A percentile compares a stretch with the other conserved stretches of the same genome.
These are phyloP conservation scores for Aspergillus arachidicola DNA, from an alignment of 2,329 filamentous ascomycete species.

Conservation along the genomic window DNA sequence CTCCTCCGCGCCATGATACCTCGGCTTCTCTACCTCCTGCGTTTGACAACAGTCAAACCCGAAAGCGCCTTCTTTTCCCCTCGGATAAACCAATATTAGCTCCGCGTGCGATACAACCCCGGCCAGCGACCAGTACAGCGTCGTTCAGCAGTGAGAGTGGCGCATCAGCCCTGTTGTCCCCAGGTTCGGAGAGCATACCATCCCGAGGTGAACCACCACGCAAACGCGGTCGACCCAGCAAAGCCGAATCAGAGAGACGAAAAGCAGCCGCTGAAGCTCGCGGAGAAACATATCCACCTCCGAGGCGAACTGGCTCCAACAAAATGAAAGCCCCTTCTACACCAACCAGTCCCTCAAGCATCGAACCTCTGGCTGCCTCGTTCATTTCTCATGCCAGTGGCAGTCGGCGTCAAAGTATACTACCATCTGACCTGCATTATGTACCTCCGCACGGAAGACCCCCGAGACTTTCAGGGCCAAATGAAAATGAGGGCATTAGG, in stretches of 20 bases:
- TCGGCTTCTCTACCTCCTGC: conserved; percentile 22
- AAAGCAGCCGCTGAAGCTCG: conserved; percentile 41
- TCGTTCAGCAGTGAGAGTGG: conserved; percentile 39
- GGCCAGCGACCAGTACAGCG: conserved; percentile 35
- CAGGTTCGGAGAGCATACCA: conserved; percentile 29
- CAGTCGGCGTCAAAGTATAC: conserved; percentile 18
- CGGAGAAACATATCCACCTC: conserved; percentile 42
- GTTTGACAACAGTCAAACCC: conserved; percentile 29
- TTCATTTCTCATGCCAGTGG: conserved; percentile 23
- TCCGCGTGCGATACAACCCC: conserved; percentile 45
- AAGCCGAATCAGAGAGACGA: conserved; percentile 44
- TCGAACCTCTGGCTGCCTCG: conserved; percentile 22
- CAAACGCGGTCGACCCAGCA: conserved; percentile 48
- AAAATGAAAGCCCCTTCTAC: conserved; percentile 33
- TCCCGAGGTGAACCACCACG: conserved; percentile 37
- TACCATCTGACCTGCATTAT: conserved; percentile 25
- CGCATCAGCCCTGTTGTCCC: conserved; percentile 38
- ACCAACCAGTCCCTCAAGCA: conserved; percentile 33
- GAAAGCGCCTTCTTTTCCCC: conserved; percentile 36
- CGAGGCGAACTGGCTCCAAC: conserved; percentile 28
- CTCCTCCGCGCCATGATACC: conserved; percentile 27
- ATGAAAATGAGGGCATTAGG: conserved; percentile 23
- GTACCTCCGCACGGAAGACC: conserved; percentile 20
- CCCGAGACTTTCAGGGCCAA: conserved; percentile 17
- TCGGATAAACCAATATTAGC: conserved; percentile 31